Evolutionary conservation across 192 early-diverging fungal genomes (phyloP).

Genomic region (Coemansia sp.): DNA sequence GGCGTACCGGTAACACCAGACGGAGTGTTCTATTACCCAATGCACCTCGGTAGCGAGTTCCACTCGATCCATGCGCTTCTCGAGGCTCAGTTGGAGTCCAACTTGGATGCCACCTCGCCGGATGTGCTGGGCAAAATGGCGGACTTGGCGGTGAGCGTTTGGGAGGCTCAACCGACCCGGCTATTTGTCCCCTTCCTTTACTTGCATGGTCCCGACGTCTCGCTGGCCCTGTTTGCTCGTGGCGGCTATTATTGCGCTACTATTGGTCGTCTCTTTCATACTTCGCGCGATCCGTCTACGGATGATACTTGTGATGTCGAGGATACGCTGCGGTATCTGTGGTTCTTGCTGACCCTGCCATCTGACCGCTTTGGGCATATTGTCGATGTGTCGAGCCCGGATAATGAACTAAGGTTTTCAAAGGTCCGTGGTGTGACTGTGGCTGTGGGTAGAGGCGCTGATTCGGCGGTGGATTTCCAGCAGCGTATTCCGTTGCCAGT

Average conservation of each 20-base stretch:
- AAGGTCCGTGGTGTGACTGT: background rate
- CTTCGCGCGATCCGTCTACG: background rate
- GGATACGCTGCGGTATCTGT: slow-evolving; percentile 3
- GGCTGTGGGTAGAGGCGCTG: background rate
- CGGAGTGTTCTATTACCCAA: slow-evolving; percentile 1
- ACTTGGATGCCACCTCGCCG: background rate
- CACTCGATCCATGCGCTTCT: background rate
- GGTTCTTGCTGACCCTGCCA: background rate
- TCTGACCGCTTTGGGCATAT: slow-evolving; percentile 2
- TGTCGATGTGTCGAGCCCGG: background rate
- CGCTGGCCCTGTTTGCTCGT: slow-evolving; percentile 8
- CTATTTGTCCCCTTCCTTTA: slow-evolving; percentile 6
- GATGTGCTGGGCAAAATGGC: slow-evolving; percentile 8
- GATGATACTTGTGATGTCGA: background rate
- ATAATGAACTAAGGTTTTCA: background rate
- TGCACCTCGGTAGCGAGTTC: background rate
- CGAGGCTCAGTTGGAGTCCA: background rate
- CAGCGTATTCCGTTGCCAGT: background rate
- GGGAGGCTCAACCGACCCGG: slow-evolving; percentile 14
- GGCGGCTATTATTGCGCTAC: background rate
- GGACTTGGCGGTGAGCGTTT: background rate
- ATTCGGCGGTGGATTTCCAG: background rate
- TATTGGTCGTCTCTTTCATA: background rate
- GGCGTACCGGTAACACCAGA: background rate
- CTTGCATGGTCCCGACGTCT: background rate